Evolutionary conservation across 2,329 filamentous ascomycete species (phyloP).

Genomic region (Cadophora sp.): DNA sequence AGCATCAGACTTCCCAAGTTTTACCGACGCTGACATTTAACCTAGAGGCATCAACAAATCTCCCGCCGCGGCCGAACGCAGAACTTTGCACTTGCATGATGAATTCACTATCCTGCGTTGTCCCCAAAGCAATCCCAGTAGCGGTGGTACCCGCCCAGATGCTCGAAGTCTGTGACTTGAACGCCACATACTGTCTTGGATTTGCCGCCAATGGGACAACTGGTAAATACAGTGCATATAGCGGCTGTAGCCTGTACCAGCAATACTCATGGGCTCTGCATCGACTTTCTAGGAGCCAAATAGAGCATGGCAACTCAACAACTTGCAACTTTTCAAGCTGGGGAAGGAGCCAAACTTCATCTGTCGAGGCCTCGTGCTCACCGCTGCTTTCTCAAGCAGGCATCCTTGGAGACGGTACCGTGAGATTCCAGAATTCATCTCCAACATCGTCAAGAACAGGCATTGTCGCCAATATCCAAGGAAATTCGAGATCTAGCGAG

Average conservation of each 20-base stretch:
- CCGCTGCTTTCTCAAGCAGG: conserved; percentile 5
- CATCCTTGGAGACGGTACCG: conserved; percentile 7
- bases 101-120: conserved; percentile 7
- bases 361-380: conserved; percentile 1
- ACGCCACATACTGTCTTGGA: conserved; percentile 8
- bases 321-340: conserved; percentile 8
- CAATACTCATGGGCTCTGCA: conserved; percentile 14
- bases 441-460: conserved; percentile 1
- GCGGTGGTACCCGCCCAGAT: neutral
- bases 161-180: neutral
- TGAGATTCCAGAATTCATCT: neutral
- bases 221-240: conserved; percentile 14
- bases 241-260: conserved; percentile 5
- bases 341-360: conserved; percentile 1
- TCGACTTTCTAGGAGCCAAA: neutral
- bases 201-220: neutral
- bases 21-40: too few relatives aligned
- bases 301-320: neutral
- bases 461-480: neutral
- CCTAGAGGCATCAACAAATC: neutral
- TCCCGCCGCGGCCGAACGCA: neutral
- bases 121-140: neutral
- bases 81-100: conserved; percentile 17
- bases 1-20: neutral
- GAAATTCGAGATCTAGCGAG: neutral